Evolutionary conservation across 495 filamentous ascomycete species (phyloP).

Genomic region (Glonium stellatum): DNA sequence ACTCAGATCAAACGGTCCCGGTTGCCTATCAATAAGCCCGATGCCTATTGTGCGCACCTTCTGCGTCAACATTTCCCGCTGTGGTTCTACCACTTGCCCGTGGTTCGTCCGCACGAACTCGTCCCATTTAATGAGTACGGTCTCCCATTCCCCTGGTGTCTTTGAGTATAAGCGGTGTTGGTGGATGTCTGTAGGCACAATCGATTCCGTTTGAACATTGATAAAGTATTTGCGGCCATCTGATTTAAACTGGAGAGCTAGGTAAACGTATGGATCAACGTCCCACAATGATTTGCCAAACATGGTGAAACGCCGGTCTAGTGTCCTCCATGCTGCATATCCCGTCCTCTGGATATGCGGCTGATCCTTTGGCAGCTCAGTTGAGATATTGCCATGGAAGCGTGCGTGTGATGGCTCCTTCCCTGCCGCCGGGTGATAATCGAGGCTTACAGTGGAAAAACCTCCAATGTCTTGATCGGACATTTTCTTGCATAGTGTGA

Average conservation of each 20-base stretch:
- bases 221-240: constrained; percentile 91
- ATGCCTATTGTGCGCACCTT: constrained; percentile 80
- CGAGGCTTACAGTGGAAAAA: constrained; percentile 64
- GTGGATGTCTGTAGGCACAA: constrained; percentile 88
- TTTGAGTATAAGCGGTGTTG: constrained; percentile 86
- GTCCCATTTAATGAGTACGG: constrained; percentile 76
- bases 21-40: constrained; percentile 78
- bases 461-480: constrained; percentile 82
- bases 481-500: constrained; percentile 71
- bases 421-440: constrained; percentile 49
- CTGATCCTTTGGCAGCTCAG: constrained; percentile 66
- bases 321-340: constrained; percentile 81
- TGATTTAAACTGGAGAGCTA: constrained; percentile 82
- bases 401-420: constrained; percentile 53
- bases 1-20: constrained; percentile 76
- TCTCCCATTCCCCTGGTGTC: constrained; percentile 84
- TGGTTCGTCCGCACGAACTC: constrained; percentile 94
- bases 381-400: constrained; percentile 86
- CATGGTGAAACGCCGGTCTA: constrained; percentile 44
- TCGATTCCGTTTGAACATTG: constrained; percentile 89
- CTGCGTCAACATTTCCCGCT: constrained; percentile 76
- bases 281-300: constrained; percentile 83
- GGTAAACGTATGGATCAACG: constrained; percentile 78
- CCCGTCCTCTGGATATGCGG: constrained; percentile 66
- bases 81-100: constrained; percentile 83